A percentile compares a stretch with the other conserved stretches of the same genome.
Conservation (phyloP, 768 basidiomycete species). For the Suillus fuscotomentosus region DNA sequence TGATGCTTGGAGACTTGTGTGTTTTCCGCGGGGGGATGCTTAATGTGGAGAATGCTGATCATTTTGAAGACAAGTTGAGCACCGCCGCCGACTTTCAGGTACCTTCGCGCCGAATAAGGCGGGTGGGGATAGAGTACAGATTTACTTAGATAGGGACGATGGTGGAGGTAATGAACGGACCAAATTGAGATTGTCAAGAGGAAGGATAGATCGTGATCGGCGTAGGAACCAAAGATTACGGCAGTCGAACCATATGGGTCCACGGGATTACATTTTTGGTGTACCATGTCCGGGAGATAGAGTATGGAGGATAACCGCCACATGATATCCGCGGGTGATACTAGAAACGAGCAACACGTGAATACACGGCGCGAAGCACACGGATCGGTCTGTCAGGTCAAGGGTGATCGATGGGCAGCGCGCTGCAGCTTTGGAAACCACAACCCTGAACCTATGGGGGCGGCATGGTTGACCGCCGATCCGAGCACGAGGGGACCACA, state of each 20-base stretch:
- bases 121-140: conserved; percentile 4
- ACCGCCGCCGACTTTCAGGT: conserved; percentile 4
- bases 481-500: conserved; percentile 17
- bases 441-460: no score
- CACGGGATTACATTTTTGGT: background rate
- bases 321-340: background rate
- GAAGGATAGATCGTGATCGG: background rate
- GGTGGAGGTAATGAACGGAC: background rate
- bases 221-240: background rate
- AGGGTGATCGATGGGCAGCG: conserved; percentile 2
- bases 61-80: background rate
- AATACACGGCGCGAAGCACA: background rate
- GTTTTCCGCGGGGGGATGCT: background rate
- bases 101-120: conserved; percentile 3
- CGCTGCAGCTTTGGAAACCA: no score
- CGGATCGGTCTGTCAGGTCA: background rate
- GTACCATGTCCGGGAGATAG: background rate
- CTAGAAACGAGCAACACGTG: background rate
- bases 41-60: background rate
- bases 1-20: background rate
- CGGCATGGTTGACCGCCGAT: conserved; percentile 19
- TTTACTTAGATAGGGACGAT: background rate
- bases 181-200: background rate
- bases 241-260: background rate
- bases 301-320: background rate